Base-by-base conservation (phyloP, 257 asterid species). In the Ilex aquifolium region DNA sequence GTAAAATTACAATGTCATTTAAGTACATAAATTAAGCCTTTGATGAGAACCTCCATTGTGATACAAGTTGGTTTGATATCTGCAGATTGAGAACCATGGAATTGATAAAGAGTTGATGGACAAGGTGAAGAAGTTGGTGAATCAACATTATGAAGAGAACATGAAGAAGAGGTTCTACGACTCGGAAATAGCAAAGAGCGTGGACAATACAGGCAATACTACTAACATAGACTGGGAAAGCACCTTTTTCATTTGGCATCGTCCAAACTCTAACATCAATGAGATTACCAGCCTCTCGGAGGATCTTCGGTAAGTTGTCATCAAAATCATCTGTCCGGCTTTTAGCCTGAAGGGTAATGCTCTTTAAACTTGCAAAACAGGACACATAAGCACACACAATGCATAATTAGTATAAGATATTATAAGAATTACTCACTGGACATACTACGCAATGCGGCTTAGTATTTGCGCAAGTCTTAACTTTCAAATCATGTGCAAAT, bases 81-180 rank as follows among this genome's bases (percentile, higher is more conserved):
- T 77, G 81, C 90, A 90, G 97, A 78, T 90, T 74, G 97, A 90
- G 75, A 90, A 90, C 63, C 97, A 90, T 69, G 88, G 71, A 44
- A 60, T 90, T 14, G 87, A 90, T 9, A 76, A 32, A n/a, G 74
- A 69, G 60, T 56, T 80, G 70, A 87, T 82, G 95, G 90, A 83
- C 59, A 77, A 66, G 66, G 80, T 90, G 81, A 90, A 85, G 82
- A 55, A 66, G 49, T 56, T 82, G 64, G 85, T 80, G 78, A 90
- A 76, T 55, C 72, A 64, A 61, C 90, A 87, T 69, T 90, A 83
- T 27, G 87, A 87, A 66, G 81, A 66, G 51, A 81, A 66, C 68
- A 71, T 89, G 95, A 83, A 79, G 60, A 73, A 53, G 5, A 57
- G 56, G 17, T 89, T 89, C 76, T 79, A 73, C 32, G 69, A 64